Evolutionary conservation across 352 stramenopile genomes (phyloP), one percentile per base, ranked within the genome.

Genomic region (Hyaloperonospora arabidopsidis): DNA sequence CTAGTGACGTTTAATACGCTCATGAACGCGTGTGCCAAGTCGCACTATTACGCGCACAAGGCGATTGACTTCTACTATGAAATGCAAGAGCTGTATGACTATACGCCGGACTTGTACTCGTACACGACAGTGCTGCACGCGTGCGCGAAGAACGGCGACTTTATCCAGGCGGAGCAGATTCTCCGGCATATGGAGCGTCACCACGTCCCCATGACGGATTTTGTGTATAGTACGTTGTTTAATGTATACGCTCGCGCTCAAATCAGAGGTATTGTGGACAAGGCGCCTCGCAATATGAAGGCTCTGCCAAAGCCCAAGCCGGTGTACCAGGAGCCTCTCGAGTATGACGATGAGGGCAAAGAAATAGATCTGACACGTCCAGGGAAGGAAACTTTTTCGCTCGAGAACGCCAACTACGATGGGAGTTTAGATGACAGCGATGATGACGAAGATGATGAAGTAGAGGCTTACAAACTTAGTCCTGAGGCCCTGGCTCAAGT

Each of bases 61-160:
- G 77, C 81, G 2, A 59, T 89, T 23, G 81, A 92, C 39, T 89
- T 92, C 39, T 92, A 89, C 70, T 66, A 89, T 49, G 81, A 92
- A 46, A 89, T 92, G 81, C 81, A 92, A 57, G 81, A 92, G 53
- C 57, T 89, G 54, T 92, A 92, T 63, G 81, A 92, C 60, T 87
- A 89, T 64, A 59, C 76, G 21, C 81, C 81, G 38, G 78, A 89
- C 58, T 52, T 77, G 61, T 79, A 82, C 55, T 85, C 79, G 50
- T 92, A 92, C 72, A 77, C 78, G 55, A 88, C 79, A 40, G 76
- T 92, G 57, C 59, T 92, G 28, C 74, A 85, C 54, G 77, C 81
- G 5, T 89, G 79, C 41, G 79, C 79, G 28, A 89, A 87, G 66
- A 71, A 89, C 18, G 81, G 81, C 17, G 81, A 92, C 49, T 75